Evolutionary conservation across 805 yeast species (phyloP).

Genomic region (Kluyveromyces siamensis): DNA sequence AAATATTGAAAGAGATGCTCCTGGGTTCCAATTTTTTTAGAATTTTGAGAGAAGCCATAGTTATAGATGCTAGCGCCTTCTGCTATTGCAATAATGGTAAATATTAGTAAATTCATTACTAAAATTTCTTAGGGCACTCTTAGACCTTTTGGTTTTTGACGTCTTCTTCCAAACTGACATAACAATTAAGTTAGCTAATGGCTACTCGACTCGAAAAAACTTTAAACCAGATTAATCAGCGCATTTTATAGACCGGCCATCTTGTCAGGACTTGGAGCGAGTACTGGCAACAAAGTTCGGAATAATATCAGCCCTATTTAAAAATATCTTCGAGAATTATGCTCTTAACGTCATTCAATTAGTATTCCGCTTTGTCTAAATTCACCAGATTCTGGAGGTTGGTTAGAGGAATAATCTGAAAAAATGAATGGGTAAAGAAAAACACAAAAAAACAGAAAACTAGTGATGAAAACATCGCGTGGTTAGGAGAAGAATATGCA

Average conservation of each 20-base stretch:
- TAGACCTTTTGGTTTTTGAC: not conserved
- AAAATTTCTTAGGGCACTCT: not conserved
- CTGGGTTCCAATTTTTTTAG: slow-evolving; percentile 11
- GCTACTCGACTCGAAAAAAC: not conserved
- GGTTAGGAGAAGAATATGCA: not conserved
- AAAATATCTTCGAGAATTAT: not conserved
- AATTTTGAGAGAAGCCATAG: not conserved
- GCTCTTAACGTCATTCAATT: not conserved
- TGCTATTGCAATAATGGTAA: not conserved
- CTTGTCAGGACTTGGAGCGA: not conserved
- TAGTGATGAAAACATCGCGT: not conserved
- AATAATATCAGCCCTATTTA: not conserved
- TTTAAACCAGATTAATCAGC: too few species aligned
- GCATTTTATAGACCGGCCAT: not conserved
- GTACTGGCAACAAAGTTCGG: not conserved
- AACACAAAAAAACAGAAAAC: not conserved
- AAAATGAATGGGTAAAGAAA: not conserved
- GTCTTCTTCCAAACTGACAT: not conserved
- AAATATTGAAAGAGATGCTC: slow-evolving; percentile 37
- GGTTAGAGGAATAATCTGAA: not conserved
- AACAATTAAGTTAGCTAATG: not conserved
- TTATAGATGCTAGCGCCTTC: not conserved
- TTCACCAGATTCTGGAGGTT: not conserved
- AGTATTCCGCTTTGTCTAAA: not conserved
- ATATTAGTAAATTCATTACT: not conserved